phyloP scores from a whole-genome alignment of 176 grass and related monocot species.

The Calamus simplicifolius region DNA sequence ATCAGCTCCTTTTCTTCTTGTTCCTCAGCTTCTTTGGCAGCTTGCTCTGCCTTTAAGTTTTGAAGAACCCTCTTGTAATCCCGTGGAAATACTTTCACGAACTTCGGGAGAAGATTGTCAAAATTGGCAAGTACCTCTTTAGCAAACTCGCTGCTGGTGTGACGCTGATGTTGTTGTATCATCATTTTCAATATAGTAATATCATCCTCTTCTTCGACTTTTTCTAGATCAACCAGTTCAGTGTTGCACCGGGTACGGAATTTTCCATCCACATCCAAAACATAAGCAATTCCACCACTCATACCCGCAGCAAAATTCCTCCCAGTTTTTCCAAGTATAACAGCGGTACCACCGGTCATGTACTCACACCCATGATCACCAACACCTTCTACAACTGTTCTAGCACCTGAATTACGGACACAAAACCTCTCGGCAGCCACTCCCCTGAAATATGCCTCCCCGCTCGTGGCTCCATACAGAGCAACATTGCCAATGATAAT shows the following conservation, averaged over 20 bases:
- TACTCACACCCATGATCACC: conserved; percentile 99
- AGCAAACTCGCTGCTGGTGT: conserved; percentile 62
- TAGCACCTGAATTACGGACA: conserved; percentile 94
- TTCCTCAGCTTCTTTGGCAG: conserved; percentile 31
- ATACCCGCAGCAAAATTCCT: conserved; percentile 98
- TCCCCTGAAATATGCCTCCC: conserved; percentile 96
- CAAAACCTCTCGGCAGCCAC: conserved; percentile 99
- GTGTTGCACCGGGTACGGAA: conserved; percentile 62
- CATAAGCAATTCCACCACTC: conserved; percentile 92
- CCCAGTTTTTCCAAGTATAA: conserved; percentile 87
- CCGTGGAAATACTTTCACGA: conserved; percentile 89
- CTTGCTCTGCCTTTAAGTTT: conserved; percentile 50
- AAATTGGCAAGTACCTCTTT: conserved; percentile 72
- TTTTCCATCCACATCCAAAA: conserved; percentile 82
- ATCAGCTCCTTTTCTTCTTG: conserved; percentile 13
- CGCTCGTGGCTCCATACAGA: conserved; percentile 84
- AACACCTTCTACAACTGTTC: conserved; percentile 92
- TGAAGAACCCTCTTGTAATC: conserved; percentile 88
- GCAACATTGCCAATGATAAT: conserved; percentile 99
- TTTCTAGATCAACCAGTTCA: conserved; percentile 89
- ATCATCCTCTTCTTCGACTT: conserved; percentile 85
- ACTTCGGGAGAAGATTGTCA: conserved; percentile 64
- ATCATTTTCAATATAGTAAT: conserved; percentile 78
- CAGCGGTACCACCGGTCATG: conserved; percentile 93
- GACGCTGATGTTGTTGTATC: conserved; percentile 88